Evolutionary conservation across 805 yeast species (phyloP).

Genomic region (Cyberlindnera sargentensis): DNA sequence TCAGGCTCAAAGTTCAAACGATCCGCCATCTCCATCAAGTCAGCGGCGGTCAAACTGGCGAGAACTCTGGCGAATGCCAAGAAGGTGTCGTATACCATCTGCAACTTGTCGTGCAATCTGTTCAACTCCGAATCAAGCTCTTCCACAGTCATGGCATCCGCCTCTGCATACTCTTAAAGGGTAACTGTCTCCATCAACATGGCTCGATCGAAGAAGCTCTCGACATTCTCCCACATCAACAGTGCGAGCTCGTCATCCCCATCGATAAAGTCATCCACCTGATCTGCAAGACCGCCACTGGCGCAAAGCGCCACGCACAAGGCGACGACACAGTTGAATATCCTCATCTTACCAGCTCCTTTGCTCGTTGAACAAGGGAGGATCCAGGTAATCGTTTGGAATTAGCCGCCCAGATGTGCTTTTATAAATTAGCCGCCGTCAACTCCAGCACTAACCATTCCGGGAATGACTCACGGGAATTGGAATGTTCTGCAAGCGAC

Average conservation of each 20-base stretch:
- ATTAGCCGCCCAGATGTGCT: too few species aligned
- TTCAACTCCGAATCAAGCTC: slow-evolving; percentile 9
- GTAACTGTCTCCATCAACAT: slow-evolving; percentile 9
- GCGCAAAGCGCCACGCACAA: too few species aligned
- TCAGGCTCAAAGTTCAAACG: slow-evolving; percentile 1
- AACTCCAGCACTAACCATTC: too few species aligned
- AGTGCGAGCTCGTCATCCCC: slow-evolving; percentile 9
- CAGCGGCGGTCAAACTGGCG: slow-evolving; percentile 10
- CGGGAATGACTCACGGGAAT: too few species aligned
- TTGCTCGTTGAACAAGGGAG: too few species aligned
- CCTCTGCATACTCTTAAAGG: slow-evolving; percentile 5
- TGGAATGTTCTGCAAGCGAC: too few species aligned
- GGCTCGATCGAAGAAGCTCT: slow-evolving; percentile 10
- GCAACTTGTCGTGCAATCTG: slow-evolving; percentile 8
- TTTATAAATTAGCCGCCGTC: too few species aligned
- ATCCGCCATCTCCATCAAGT: slow-evolving; percentile 12
- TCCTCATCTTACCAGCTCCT: too few species aligned
- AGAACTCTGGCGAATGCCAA: slow-evolving; percentile 11
- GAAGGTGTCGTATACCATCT: slow-evolving; percentile 10
- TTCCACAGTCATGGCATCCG: slow-evolving; percentile 6
- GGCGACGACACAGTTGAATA: too few species aligned
- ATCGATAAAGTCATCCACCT: slow-evolving; percentile 8
- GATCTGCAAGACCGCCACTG: background rate
- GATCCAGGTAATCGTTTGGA: too few species aligned
- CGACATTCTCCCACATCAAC: slow-evolving; percentile 9